Percentiles rank a stretch among this genome's conserved stretches.
phyloP scores from a whole-genome alignment of 805 yeast species.

The Starmerella asiatica region DNA sequence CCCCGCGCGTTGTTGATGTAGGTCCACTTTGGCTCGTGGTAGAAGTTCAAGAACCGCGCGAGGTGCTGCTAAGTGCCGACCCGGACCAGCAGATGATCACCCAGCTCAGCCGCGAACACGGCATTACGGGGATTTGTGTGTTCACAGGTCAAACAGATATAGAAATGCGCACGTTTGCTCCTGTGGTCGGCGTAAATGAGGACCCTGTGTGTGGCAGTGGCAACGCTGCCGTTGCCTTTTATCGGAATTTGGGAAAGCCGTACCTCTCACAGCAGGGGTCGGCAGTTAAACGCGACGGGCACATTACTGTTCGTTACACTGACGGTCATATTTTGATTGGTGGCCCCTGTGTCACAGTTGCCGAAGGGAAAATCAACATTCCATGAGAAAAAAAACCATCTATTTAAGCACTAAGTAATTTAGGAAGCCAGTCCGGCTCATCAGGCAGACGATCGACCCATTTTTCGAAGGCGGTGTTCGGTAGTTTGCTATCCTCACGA shows the following conservation, averaged over 20 bases:
- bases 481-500: background rate
- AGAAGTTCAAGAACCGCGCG: background rate
- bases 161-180: constrained; percentile 17
- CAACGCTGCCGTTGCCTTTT: constrained; percentile 19
- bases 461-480: background rate
- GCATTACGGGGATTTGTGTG: constrained; percentile 10
- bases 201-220: constrained; percentile 22
- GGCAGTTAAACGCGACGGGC: constrained; percentile 14
- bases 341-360: constrained; percentile 8
- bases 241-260: constrained; percentile 1
- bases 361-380: constrained; percentile 3
- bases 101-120: constrained; percentile 1
- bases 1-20: constrained; percentile 4
- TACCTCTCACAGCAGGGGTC: constrained; percentile 18
- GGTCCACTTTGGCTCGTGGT: constrained; percentile 15
- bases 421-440: constrained; percentile 7
- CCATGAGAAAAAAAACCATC: background rate
- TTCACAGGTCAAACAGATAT: constrained; percentile 5
- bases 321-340: constrained; percentile 14
- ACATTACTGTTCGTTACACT: constrained; percentile 5
- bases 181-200: constrained; percentile 7
- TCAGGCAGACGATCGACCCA: constrained; percentile 6
- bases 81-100: constrained; percentile 5
- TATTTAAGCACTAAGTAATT: background rate
- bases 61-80: constrained; percentile 2